Evolutionary conservation across 1,284 basidiomycete genomes (phyloP).

Genomic region (Leccinum fallax): DNA sequence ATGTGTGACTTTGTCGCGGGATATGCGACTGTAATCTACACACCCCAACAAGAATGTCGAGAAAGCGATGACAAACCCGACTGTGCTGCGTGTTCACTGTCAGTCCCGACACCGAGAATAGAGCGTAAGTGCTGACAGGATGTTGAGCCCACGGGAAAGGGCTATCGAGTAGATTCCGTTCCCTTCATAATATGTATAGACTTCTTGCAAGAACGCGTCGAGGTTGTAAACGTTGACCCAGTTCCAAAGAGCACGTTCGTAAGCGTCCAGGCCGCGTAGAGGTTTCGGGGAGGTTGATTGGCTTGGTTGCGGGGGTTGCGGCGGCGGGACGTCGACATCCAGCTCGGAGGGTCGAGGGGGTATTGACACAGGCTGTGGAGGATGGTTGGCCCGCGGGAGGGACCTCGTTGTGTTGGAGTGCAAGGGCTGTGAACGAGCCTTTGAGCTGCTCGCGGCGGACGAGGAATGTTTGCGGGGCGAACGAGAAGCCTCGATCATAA

Average conservation of each 20-base stretch:
- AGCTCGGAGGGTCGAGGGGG: slow-evolving; percentile 73
- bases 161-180: slow-evolving; percentile 96
- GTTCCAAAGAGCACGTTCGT: slow-evolving; percentile 93
- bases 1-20: slow-evolving; percentile 59
- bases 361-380: slow-evolving; percentile 43
- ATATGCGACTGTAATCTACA: slow-evolving; percentile 86
- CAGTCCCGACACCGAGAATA: slow-evolving; percentile 23
- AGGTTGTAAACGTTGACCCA: slow-evolving; percentile 99
- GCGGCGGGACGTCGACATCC: slow-evolving; percentile 39
- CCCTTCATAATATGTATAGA: slow-evolving; percentile 94
- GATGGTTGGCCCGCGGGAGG: slow-evolving; percentile 45
- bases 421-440: slow-evolving; percentile 43
- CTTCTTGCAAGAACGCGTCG: slow-evolving; percentile 93
- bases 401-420: slow-evolving; percentile 49
- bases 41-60: slow-evolving; percentile 96
- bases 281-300: slow-evolving; percentile 43
- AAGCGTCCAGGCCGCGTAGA: slow-evolving; percentile 76
- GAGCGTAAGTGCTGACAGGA: slow-evolving; percentile 69
- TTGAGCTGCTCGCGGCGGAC: slow-evolving; percentile 31
- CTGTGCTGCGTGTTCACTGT: slow-evolving; percentile 63
- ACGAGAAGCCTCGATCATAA: slow-evolving; percentile 71
- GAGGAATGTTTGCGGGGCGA: slow-evolving; percentile 35
- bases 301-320: slow-evolving; percentile 25
- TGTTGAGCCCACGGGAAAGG: slow-evolving; percentile 83
- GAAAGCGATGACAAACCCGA: slow-evolving; percentile 96